Base-by-base conservation (phyloP, 1,284 basidiomycete genomes). In the Cutaneotrichosporon mucoides region DNA sequence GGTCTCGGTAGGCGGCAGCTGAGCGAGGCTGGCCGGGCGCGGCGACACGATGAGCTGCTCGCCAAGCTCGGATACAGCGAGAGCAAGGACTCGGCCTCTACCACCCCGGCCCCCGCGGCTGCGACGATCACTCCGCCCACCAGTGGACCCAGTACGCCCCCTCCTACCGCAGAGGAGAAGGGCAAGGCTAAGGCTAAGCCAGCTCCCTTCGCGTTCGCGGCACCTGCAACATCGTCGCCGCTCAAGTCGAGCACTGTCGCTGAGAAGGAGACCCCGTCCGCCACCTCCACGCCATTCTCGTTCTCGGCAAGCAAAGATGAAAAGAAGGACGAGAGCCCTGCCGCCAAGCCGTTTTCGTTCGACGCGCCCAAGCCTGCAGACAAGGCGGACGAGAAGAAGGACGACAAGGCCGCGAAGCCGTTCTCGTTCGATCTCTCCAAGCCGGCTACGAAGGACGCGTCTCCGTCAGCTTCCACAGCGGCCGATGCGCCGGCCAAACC, bases 1-100 rank as follows among this genome's bases (percentile, higher is more conserved):
- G 24, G 24, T 24, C 24, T 24, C 24, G 24, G 24, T 8, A 55
- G 59, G 6, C 37, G 63, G 8, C 64, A 62, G 36, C 50, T 62
- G 4, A 55, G 51, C 37, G 60, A 62, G 44, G 61, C 56, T 0
- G 64, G 60, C 0, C 49, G 64, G 1, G 43, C 55, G 10, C 59
- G 60, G 52, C 49, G 64, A 6, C 56, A 65, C 37, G 64, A 65
- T 37, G 60, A 62, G 51, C 53, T 65, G 38, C 46, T 62, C 15
- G 61, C 64, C 16, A 59, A 57, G 53, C 51, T 65, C 8, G 59
- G 54, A 10, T 13, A 41, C 9, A 38, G 43, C 24, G 50, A 47
- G 5, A 45, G n/a, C 33, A 6, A 15, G 4, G 36, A 24, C 38
- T 40, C 33, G 7, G 15, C 10, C 35, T n/a, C 56, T 13, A 10